These are phyloP conservation scores for Kuraishia floccosa DNA, from an alignment of 805 yeast species.

Conservation along the genomic window DNA sequence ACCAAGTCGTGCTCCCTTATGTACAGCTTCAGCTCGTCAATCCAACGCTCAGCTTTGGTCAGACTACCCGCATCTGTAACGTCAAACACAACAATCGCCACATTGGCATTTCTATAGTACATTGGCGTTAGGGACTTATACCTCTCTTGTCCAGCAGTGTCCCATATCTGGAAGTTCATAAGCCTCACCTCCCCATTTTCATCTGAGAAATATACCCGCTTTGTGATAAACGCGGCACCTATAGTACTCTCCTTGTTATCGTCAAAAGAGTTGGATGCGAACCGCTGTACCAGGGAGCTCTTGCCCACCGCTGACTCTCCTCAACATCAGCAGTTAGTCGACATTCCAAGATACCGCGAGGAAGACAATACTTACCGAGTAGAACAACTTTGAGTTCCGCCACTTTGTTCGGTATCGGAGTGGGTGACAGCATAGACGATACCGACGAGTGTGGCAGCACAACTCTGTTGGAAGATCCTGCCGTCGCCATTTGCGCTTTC, in stretches of 20 bases:
- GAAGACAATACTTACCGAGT: constrained; percentile 10
- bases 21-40: constrained; percentile 51
- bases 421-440: constrained; percentile 1
- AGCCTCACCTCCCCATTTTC: constrained; percentile 10
- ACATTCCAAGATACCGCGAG: constrained; percentile 8
- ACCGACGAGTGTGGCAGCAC: constrained; percentile 5
- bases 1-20: constrained; percentile 13
- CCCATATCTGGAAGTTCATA: constrained; percentile 68
- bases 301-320: constrained; percentile 56
- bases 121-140: constrained; percentile 76
- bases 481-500: no score
- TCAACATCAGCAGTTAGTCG: constrained; percentile 11
- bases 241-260: constrained; percentile 81
- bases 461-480: no score
- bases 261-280: constrained; percentile 63
- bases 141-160: constrained; percentile 93
- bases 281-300: constrained; percentile 71
- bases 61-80: constrained; percentile 43
- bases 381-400: constrained; percentile 23
- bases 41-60: constrained; percentile 77
- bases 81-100: constrained; percentile 86
- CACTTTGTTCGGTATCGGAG: constrained; percentile 10
- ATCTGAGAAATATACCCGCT: constrained; percentile 37
- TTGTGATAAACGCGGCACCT: constrained; percentile 97
- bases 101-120: constrained; percentile 72